Conservation (phyloP, 2,329 filamentous ascomycete species). For the Aspergillus chevalieri region DNA sequence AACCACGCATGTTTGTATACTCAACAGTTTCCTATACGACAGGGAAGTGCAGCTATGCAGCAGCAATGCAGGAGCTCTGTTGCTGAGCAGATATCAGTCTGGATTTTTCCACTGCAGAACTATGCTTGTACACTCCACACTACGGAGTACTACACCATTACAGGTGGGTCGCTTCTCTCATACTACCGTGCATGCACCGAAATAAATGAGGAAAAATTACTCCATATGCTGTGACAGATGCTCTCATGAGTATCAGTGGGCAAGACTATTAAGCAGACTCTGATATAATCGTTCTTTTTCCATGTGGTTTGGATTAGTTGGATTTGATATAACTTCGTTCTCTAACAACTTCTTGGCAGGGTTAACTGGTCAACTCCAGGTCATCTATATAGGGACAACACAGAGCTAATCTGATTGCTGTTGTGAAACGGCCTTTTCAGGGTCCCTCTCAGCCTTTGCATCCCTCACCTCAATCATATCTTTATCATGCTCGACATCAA, state of each 20-base stretch:
- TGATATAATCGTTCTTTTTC: neutral
- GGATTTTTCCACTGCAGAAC: too few species aligned
- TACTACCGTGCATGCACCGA: neutral
- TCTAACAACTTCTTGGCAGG: neutral
- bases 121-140: too few species aligned
- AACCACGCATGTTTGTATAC: too few species aligned
- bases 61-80: too few species aligned
- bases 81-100: too few species aligned
- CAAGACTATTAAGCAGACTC: slow-evolving; percentile 1
- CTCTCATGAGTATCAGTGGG: neutral
- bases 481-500: slow-evolving; percentile 43
- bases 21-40: neutral
- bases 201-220: neutral
- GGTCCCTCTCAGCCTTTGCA: slow-evolving; percentile 18
- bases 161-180: neutral
- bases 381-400: neutral
- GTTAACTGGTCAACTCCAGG: neutral
- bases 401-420: neutral
- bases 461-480: slow-evolving; percentile 41
- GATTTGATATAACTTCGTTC: too few species aligned
- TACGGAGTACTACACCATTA: neutral
- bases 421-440: slow-evolving; percentile 22
- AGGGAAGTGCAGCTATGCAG: neutral
- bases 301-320: neutral
- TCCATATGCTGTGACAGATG: neutral